Evolutionary conservation across 495 filamentous ascomycete genomes (phyloP).

Genomic region (Penicillium arizonense): DNA sequence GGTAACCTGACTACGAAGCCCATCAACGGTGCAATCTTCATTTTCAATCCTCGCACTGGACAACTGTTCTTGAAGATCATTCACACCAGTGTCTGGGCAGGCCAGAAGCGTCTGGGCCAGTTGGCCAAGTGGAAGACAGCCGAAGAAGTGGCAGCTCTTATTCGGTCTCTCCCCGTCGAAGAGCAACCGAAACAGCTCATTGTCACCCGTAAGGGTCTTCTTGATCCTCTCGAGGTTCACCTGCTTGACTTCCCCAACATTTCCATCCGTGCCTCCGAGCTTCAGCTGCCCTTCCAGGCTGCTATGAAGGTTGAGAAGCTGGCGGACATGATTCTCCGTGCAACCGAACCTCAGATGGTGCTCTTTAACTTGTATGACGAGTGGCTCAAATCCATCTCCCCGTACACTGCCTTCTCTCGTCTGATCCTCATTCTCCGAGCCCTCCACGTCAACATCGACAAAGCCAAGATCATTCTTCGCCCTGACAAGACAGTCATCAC

Average conservation of each 20-base stretch:
- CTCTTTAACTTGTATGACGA: conserved; percentile 99
- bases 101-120: conserved; percentile 98
- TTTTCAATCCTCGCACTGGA: conserved; percentile 97
- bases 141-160: conserved; percentile 98
- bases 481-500: conserved; percentile 99
- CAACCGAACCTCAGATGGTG: conserved; percentile 99
- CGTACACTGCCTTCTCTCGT: conserved; percentile 97
- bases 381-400: conserved; percentile 97
- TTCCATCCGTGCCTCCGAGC: conserved; percentile 94
- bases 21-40: conserved; percentile 99
- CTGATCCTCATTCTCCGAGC: conserved; percentile 93
- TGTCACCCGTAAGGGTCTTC: conserved; percentile 93
- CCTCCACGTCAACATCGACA: conserved; percentile 96
- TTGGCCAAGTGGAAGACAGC: conserved; percentile 99
- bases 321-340: conserved; percentile 97
- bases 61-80: conserved; percentile 99
- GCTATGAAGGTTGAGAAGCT: conserved; percentile 99
- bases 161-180: conserved; percentile 94
- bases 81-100: conserved; percentile 98
- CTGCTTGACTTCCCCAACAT: conserved; percentile 99
- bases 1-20: conserved; percentile 99
- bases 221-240: conserved; percentile 97
- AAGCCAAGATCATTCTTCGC: conserved; percentile 95
- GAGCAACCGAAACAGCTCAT: conserved; percentile 99
- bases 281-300: conserved; percentile 98